Percentiles rank a stretch among this genome's conserved stretches.
Conservation (phyloP, 1,284 basidiomycete species). For the Vanrija sp. region DNA sequence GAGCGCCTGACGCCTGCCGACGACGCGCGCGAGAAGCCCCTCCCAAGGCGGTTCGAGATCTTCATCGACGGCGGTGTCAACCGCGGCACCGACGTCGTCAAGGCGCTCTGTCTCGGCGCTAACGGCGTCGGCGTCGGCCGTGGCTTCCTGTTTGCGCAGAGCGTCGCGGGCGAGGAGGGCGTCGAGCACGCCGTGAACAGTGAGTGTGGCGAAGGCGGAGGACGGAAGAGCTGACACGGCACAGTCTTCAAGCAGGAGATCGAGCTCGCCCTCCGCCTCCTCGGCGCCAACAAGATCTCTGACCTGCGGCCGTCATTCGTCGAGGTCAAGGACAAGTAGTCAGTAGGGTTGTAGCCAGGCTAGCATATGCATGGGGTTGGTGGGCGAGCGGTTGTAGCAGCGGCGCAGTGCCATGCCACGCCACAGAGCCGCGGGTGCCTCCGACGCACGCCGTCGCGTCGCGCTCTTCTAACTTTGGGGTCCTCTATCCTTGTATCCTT, state of each 20-base stretch:
- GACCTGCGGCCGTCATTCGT: conserved; percentile 48
- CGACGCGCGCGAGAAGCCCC: background rate
- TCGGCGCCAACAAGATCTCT: conserved; percentile 65
- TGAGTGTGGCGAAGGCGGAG: conserved; percentile 23
- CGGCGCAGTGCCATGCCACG: too few species aligned
- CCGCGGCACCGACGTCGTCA: conserved; percentile 85
- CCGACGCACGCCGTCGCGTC: too few species aligned
- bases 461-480: too few species aligned
- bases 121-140: conserved; percentile 84
- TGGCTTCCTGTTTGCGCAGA: conserved; percentile 85
- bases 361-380: too few species aligned
- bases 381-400: too few species aligned
- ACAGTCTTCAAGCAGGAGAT: conserved; percentile 53
- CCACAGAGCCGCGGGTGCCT: too few species aligned
- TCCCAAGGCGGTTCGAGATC: conserved; percentile 54
- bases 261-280: conserved; percentile 66
- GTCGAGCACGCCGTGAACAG: conserved; percentile 64
- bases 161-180: conserved; percentile 79
- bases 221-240: background rate
- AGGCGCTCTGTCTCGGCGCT: conserved; percentile 86
- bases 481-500: too few species aligned
- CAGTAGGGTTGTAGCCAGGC: too few species aligned
- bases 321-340: conserved; percentile 32
- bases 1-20: conserved; percentile 58
- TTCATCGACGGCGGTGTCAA: conserved; percentile 85